Evolutionary conservation across 345 rosid species (phyloP).

Genomic region (Melaleuca alternifolia): DNA sequence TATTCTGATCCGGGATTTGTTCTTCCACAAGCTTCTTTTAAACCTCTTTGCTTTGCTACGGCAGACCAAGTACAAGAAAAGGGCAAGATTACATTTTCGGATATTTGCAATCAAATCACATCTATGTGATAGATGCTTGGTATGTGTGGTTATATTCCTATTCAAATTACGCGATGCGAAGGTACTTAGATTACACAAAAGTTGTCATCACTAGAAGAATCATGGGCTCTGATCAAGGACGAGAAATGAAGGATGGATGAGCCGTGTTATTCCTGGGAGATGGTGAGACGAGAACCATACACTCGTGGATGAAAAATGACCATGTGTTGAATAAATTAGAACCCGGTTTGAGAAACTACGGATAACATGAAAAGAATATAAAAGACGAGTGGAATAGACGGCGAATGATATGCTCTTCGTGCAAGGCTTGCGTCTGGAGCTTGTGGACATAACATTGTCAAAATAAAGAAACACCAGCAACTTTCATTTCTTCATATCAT

Average conservation of each 20-base stretch:
- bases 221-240: background rate
- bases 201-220: background rate
- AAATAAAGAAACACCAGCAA: background rate
- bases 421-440: background rate
- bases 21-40: background rate
- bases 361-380: background rate
- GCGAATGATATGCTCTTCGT: background rate
- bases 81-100: background rate
- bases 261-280: background rate
- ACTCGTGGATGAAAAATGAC: background rate
- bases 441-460: background rate
- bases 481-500: background rate
- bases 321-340: background rate
- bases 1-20: background rate
- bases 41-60: background rate
- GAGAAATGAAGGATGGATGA: background rate
- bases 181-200: background rate
- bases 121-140: background rate
- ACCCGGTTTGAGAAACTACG: background rate
- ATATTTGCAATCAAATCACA: background rate
- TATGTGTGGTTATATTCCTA: background rate
- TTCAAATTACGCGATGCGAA: too few relatives aligned
- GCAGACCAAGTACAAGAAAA: background rate
- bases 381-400: background rate
- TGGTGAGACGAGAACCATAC: background rate